Evolutionary conservation across 257 asterid genomes (phyloP), one percentile per base, ranked within the genome.

Genomic region (Ophiorrhiza pumila): DNA sequence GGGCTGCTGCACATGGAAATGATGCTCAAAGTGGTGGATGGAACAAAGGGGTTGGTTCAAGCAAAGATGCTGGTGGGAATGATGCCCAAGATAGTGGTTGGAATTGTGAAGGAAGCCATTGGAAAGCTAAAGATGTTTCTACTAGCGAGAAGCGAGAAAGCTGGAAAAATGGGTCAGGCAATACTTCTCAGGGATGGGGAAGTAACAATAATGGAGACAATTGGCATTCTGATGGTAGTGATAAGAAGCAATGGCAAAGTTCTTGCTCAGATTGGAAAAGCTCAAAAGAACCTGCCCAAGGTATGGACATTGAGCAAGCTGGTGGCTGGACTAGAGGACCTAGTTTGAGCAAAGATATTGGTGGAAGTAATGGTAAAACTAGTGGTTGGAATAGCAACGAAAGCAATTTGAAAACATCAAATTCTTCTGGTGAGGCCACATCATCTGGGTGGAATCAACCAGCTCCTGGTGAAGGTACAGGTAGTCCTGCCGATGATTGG

Each of bases 191-290:
- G 18, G 63, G 50, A 17, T 52, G 35, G 31, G 63, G 32, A 39
- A 78, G 75, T 68, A 47, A 76, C 45, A 76, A 81, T 23, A 46
- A 66, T 52, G 83, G 72, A 45, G 79, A 78, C 79, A 72, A 84
- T 71, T 80, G 82, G 85, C 71, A 39, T 61, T 68, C 34, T 47
- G 70, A 65, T 47, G 78, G 55, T 58, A 37, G 37, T 55, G 80
- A 69, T 20, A 76, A 63, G 70, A 71, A 69, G 20, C 71, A 31
- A 56, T 18, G 71, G 47, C 71, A 76, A 73, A 66, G 71, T 56
- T 25, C 72, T 73, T 59, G 55, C 74, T 73, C 85, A 15, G 82
- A 81, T 67, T 76, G 83, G 85, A 76, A 71, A 50, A 76, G 67
- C 27, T 71, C 80, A 17, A 84, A 81, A 60, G 83, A 78, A 76